Conservation (phyloP, 495 filamentous ascomycete genomes). For the Penicillium bovifimosum region DNA sequence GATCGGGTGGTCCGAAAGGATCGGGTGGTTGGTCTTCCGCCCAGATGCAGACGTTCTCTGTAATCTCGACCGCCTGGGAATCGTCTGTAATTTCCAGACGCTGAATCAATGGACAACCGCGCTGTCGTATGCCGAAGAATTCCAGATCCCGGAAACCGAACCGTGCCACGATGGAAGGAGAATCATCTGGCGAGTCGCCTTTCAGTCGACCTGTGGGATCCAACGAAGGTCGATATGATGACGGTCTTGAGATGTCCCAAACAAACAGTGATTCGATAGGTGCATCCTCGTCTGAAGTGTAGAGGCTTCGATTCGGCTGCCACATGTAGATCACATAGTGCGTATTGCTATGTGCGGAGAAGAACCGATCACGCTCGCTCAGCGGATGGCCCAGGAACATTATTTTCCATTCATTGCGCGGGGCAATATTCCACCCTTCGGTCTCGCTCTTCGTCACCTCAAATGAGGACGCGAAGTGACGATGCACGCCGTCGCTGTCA, state of each 20-base stretch:
- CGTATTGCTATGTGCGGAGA: conserved; percentile 54
- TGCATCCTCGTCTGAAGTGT: conserved; percentile 50
- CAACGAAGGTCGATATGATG: conserved; percentile 49
- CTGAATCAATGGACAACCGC: conserved; percentile 48
- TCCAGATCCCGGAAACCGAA: conserved; percentile 53
- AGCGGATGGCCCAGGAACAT: conserved; percentile 58
- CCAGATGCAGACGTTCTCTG: conserved; percentile 46
- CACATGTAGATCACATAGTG: conserved; percentile 65
- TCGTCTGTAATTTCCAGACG: conserved; percentile 48
- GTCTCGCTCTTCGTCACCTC: conserved; percentile 32
- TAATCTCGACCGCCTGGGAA: conserved; percentile 38
- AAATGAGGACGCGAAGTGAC: conserved; percentile 62
- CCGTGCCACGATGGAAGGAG: conserved; percentile 49
- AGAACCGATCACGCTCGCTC: conserved; percentile 57
- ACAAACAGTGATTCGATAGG: conserved; percentile 59
- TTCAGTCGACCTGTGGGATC: conserved; percentile 43
- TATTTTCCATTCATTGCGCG: conserved; percentile 66
- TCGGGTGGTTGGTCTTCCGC: conserved; percentile 26
- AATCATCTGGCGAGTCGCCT: conserved; percentile 28
- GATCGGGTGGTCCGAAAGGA: conserved; percentile 5
- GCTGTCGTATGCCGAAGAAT: conserved; percentile 54
- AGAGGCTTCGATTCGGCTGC: conserved; percentile 57
- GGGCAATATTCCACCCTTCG: conserved; percentile 42
- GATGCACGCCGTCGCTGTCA: conserved; percentile 51
- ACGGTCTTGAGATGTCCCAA: conserved; percentile 59